A percentile compares a stretch with the other conserved stretches of the same genome.
These are phyloP conservation scores for Pichia cactophila DNA, from an alignment of 1,139 yeast genomes.

Conservation along the genomic window DNA sequence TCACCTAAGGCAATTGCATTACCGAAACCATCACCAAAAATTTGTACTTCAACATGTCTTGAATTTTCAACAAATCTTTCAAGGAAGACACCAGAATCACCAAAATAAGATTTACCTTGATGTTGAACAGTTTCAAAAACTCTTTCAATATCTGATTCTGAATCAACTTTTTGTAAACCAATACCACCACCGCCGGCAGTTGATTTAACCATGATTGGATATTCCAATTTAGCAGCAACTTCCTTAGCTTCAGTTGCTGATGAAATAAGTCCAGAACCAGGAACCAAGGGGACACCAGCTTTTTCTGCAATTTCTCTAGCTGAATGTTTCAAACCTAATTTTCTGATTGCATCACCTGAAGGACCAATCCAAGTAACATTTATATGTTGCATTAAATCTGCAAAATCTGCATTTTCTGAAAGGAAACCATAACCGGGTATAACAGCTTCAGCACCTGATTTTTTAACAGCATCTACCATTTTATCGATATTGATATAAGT, in stretches of 20 bases:
- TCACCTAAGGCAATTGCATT: slow-evolving; percentile 90
- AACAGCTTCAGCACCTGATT: slow-evolving; percentile 80
- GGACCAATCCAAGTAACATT: slow-evolving; percentile 95
- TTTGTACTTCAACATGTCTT: slow-evolving; percentile 93
- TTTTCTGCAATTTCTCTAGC: slow-evolving; percentile 86
- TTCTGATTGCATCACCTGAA: slow-evolving; percentile 83
- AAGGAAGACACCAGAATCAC: slow-evolving; percentile 89
- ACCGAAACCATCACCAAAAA: slow-evolving; percentile 93
- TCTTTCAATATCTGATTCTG: slow-evolving; percentile 66
- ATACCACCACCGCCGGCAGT: slow-evolving; percentile 99
- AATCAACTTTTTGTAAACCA: slow-evolving; percentile 88
- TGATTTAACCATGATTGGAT: slow-evolving; percentile 93
- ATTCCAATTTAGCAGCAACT: slow-evolving; percentile 71
- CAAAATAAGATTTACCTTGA: slow-evolving; percentile 88
- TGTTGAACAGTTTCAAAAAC: slow-evolving; percentile 88
- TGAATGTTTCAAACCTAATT: slow-evolving; percentile 87
- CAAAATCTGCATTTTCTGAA: slow-evolving; percentile 93
- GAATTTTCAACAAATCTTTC: slow-evolving; percentile 92
- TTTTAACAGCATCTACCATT: slow-evolving; percentile 76
- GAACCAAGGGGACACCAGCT: slow-evolving; percentile 91
- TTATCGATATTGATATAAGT: slow-evolving; percentile 82
- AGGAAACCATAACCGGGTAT: slow-evolving; percentile 97
- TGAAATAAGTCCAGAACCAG: slow-evolving; percentile 80
- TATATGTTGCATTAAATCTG: slow-evolving; percentile 74
- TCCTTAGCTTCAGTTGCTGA: slow-evolving; percentile 64